These are phyloP conservation scores for Entomortierella beljakovae DNA, from an alignment of 192 early-diverging fungal genomes.

Conservation along the genomic window DNA sequence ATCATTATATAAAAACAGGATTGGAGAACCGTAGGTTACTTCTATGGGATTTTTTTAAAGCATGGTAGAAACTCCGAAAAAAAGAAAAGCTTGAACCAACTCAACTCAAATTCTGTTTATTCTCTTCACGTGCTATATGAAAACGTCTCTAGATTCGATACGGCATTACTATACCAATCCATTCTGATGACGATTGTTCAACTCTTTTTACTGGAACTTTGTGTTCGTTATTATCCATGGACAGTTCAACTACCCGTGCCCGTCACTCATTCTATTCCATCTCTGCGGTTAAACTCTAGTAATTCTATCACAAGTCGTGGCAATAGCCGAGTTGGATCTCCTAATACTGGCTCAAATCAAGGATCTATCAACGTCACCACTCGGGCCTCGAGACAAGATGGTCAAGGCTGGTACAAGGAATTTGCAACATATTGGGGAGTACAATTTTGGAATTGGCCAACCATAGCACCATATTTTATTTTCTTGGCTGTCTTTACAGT, in stretches of 20 bases:
- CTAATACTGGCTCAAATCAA: neutral
- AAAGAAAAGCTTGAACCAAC: neutral
- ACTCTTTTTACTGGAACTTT: slow-evolving; percentile 61
- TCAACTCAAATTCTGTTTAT: neutral
- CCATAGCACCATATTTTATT: slow-evolving; percentile 35
- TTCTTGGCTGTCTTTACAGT: slow-evolving; percentile 39
- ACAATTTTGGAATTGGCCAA: slow-evolving; percentile 50
- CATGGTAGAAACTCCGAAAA: neutral
- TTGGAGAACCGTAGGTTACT: slow-evolving; percentile 47
- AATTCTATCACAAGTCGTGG: neutral
- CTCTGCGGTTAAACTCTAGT: neutral
- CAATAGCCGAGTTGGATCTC: neutral
- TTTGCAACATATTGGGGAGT: slow-evolving; percentile 31
- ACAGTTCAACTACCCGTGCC: slow-evolving; percentile 32
- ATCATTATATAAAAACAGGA: no score
- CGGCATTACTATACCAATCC: slow-evolving; percentile 63
- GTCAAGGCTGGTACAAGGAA: slow-evolving; percentile 41
- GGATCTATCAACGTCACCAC: slow-evolving; percentile 21
- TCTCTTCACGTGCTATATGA: no score
- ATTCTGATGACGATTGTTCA: slow-evolving; percentile 68
- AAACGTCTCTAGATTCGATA: slow-evolving; percentile 63
- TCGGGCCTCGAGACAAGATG: slow-evolving; percentile 25
- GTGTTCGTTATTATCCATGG: slow-evolving; percentile 58
- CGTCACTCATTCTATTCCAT: slow-evolving; percentile 37
- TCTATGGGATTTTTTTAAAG: no score